Conservation (phyloP, 805 yeast species). For the Candida khao-thaluensis region DNA sequence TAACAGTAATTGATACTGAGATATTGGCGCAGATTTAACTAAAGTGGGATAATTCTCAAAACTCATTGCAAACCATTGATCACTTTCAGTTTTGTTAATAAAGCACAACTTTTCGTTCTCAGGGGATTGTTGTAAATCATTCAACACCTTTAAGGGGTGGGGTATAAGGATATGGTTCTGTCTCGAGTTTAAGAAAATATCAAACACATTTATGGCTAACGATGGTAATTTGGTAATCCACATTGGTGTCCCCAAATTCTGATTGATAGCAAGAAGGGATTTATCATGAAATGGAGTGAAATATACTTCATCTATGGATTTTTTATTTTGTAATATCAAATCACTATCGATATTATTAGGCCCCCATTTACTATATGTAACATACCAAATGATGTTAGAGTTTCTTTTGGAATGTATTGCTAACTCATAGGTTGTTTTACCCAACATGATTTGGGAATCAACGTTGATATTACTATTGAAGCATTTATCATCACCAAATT, state of each 20-base stretch:
- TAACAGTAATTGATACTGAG: slow-evolving; percentile 53
- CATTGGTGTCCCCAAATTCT: slow-evolving; percentile 63
- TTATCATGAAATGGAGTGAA: slow-evolving; percentile 84
- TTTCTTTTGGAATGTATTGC: slow-evolving; percentile 73
- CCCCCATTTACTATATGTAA: slow-evolving; percentile 86
- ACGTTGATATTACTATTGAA: slow-evolving; percentile 22
- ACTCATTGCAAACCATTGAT: slow-evolving; percentile 85
- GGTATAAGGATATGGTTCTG: slow-evolving; percentile 53
- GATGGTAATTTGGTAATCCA: slow-evolving; percentile 79
- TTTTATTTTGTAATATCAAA: slow-evolving; percentile 39
- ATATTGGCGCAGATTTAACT: slow-evolving; percentile 74
- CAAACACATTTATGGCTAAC: slow-evolving; percentile 76
- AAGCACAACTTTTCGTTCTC: slow-evolving; percentile 46
- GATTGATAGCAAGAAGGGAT: slow-evolving; percentile 72
- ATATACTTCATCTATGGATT: slow-evolving; percentile 69
- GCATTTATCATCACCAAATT: slow-evolving; percentile 54
- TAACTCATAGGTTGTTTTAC: slow-evolving; percentile 70
- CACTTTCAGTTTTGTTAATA: slow-evolving; percentile 61
- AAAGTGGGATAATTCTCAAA: slow-evolving; percentile 74
- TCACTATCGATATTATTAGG: slow-evolving; percentile 80
- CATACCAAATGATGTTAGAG: slow-evolving; percentile 67
- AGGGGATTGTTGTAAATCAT: slow-evolving; percentile 23
- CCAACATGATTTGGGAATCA: slow-evolving; percentile 51
- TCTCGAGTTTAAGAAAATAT: slow-evolving; percentile 47
- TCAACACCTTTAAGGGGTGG: slow-evolving; percentile 57